Evolutionary conservation across 108 stramenopile species (phyloP).

Genomic region (Bacterosira constricta): DNA sequence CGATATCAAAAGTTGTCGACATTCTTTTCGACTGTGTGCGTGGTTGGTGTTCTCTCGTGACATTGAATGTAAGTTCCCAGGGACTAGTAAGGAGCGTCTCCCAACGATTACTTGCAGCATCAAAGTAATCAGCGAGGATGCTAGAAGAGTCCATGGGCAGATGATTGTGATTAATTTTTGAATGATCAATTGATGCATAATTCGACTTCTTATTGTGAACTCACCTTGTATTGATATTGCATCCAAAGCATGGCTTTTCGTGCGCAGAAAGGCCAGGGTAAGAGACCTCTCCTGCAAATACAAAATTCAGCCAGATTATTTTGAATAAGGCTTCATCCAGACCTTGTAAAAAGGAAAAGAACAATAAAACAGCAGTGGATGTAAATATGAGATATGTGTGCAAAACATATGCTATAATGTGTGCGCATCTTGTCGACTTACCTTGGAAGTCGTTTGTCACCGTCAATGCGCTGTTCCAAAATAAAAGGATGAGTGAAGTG

Average conservation of each 20-base stretch:
- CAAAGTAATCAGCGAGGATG: slow-evolving; percentile 85
- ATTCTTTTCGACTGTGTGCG: slow-evolving; percentile 56
- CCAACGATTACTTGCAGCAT: slow-evolving; percentile 66
- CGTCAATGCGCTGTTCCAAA: slow-evolving; percentile 57
- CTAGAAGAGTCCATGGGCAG: slow-evolving; percentile 7
- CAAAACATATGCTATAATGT: too few species aligned
- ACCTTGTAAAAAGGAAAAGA: too few species aligned
- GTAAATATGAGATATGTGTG: too few species aligned
- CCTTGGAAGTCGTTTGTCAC: slow-evolving; percentile 87
- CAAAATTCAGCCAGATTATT: slow-evolving; percentile 61
- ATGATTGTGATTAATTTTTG: not conserved
- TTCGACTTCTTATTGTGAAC: not conserved
- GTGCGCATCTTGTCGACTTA: too few species aligned
- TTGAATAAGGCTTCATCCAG: slow-evolving; percentile 87
- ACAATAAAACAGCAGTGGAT: too few species aligned
- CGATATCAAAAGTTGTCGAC: slow-evolving; percentile 75
- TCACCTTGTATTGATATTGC: slow-evolving; percentile 40
- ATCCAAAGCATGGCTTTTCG: slow-evolving; percentile 44
- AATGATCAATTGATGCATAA: too few species aligned
- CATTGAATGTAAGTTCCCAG: slow-evolving; percentile 79
- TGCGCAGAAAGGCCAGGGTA: slow-evolving; percentile 20
- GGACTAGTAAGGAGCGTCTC: slow-evolving; percentile 64
- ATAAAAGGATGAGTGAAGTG: too few species aligned
- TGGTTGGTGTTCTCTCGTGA: slow-evolving; percentile 48
- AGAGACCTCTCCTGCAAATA: slow-evolving; percentile 46